A percentile compares a stretch with the other conserved stretches of the same genome.
phyloP scores from a whole-genome alignment of 345 rosid species.

The Noccaea caerulescens region DNA sequence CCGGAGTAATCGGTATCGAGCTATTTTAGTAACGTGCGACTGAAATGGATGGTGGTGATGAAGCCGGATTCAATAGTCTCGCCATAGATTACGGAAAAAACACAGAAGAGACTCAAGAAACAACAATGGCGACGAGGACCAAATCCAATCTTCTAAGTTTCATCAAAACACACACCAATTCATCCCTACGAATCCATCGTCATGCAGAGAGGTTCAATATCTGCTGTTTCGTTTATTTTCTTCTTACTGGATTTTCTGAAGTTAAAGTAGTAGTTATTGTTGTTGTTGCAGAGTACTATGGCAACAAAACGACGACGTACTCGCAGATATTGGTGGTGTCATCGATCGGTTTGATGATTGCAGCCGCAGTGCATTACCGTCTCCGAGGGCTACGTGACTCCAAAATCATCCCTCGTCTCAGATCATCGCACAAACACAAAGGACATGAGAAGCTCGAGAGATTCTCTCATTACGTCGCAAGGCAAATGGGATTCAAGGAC shows the following conservation, averaged over 20 bases:
- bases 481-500: conserved; percentile 87
- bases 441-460: conserved; percentile 70
- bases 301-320: conserved; percentile 49
- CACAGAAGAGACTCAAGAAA: conserved; percentile 34
- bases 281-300: conserved; percentile 45
- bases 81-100: conserved; percentile 26
- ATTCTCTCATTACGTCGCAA: conserved; percentile 88
- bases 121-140: conserved; percentile 40
- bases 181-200: conserved; percentile 24
- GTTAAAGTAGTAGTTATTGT: background rate
- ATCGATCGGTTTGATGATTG: conserved; percentile 67
- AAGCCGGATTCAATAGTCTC: conserved; percentile 16
- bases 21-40: conserved; percentile 31
- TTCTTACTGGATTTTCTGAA: background rate
- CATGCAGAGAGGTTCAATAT: conserved; percentile 57
- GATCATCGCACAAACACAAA: conserved; percentile 44
- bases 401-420: conserved; percentile 67
- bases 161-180: conserved; percentile 15
- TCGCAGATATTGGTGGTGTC: conserved; percentile 68
- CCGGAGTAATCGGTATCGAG: conserved; percentile 10
- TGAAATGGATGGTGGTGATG: conserved; percentile 25
- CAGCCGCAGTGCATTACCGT: conserved; percentile 63
- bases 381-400: conserved; percentile 53
- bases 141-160: conserved; percentile 13
- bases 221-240: background rate